phyloP scores from a whole-genome alignment of 495 filamentous ascomycete species.

The Penicillium canescens region DNA sequence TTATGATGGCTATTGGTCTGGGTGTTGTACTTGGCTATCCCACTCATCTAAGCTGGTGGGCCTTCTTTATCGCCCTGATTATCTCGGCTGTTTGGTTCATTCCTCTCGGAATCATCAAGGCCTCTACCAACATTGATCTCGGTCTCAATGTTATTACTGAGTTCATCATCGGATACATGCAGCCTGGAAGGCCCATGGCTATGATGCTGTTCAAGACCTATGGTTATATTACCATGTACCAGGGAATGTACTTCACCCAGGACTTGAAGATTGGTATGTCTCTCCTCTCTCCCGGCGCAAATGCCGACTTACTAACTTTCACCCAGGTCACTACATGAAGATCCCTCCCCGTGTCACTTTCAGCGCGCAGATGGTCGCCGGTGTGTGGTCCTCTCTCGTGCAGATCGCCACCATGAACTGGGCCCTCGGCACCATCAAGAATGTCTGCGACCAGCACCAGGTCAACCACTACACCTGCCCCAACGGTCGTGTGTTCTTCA shows the following conservation, averaged over 20 bases:
- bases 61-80: slow-evolving; percentile 52
- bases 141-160: slow-evolving; percentile 61
- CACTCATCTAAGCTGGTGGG: slow-evolving; percentile 53
- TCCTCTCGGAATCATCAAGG: slow-evolving; percentile 55
- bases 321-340: slow-evolving; percentile 64
- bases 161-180: slow-evolving; percentile 66
- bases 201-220: slow-evolving; percentile 70
- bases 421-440: slow-evolving; percentile 54
- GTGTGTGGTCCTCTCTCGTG: slow-evolving; percentile 58
- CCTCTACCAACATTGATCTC: slow-evolving; percentile 54
- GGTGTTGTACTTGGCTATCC: slow-evolving; percentile 53
- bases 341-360: slow-evolving; percentile 62
- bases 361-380: slow-evolving; percentile 54
- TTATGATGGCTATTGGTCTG: slow-evolving; percentile 53
- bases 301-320: neutral
- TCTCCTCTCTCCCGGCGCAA: neutral
- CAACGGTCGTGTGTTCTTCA: slow-evolving; percentile 62
- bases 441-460: slow-evolving; percentile 52
- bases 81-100: slow-evolving; percentile 51
- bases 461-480: slow-evolving; percentile 60
- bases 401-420: slow-evolving; percentile 63
- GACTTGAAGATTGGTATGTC: slow-evolving; percentile 50
- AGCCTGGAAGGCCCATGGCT: slow-evolving; percentile 58
- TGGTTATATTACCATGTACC: slow-evolving; percentile 58
- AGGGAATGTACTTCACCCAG: slow-evolving; percentile 53